Base-by-base conservation (phyloP, 768 basidiomycete genomes). In the Trametes cinnabarina region DNA sequence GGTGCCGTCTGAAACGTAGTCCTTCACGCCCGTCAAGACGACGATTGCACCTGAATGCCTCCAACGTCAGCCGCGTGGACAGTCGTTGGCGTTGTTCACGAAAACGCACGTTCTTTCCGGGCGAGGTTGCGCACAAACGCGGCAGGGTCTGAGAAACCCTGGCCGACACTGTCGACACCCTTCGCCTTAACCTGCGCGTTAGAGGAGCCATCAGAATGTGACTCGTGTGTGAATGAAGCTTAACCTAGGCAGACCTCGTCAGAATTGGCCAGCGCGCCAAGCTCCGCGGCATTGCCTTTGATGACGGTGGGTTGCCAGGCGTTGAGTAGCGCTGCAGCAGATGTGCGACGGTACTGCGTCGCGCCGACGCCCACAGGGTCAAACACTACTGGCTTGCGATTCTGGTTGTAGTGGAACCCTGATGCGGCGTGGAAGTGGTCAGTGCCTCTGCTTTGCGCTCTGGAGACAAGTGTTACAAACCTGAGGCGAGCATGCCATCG, bases 321-420 rank as follows among this genome's bases (percentile, higher is more conserved):
- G 57, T 87, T 76, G 19, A 96, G 72, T 12, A 96, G 77, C 54
- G 84, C 91, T 85, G 69, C 47, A 3, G 88, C 85, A 3, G 77
- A 79, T 10, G 76, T 74, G 62, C 84, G 84, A 47, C 94, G 81
- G 69, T 83, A 90, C 3, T 72, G 63, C 2, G 90, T 90, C 0
- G 95, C 94, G 6, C 94, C 94, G 0, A 94, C 81, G 19, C 92
- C 95, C 11, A 98, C 95, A 2, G 95, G 95, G 68, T 97, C 95
- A 58, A 96, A 90, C 0, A 97, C 79, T 12, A 97, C 71, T 0
- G 92, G 90, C 66, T 88, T 93, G 63, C 78, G 77, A 51, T 79
- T 80, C 46, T 76, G 68, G 65, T 94, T 95, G 51, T 53, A 57
- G 42, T 62, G 51, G 51, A 48, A 62, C 9, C 56, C 63, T 64